Conservation (phyloP, 208 protist species). For the Trypanosomatidae sp. region DNA sequence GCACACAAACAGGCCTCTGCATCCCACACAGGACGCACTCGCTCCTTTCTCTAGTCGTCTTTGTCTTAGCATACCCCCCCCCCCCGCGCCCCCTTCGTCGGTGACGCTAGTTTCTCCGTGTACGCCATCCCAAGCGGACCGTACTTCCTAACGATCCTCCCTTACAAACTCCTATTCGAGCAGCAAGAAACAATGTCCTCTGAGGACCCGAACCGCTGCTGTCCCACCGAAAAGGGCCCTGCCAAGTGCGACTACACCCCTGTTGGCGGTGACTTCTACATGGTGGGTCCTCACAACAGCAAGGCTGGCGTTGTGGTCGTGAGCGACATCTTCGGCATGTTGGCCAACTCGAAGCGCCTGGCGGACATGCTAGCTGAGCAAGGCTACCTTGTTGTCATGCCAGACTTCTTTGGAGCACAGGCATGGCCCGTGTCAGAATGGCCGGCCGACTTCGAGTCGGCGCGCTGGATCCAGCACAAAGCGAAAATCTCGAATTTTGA, state of each 20-base stretch:
- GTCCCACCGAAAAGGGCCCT: constrained; percentile 38
- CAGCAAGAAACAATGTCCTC: constrained; percentile 8
- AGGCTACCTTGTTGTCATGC: constrained; percentile 57
- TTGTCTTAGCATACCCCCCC: background rate
- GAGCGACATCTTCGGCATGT: constrained; percentile 60
- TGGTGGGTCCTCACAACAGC: constrained; percentile 34
- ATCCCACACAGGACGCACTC: background rate
- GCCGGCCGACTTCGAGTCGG: constrained; percentile 36
- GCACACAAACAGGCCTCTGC: background rate
- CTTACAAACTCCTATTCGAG: background rate
- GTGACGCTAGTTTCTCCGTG: too few relatives aligned
- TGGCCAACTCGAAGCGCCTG: constrained; percentile 44
- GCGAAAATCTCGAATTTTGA: constrained; percentile 13
- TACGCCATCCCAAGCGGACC: background rate
- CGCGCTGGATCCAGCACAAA: background rate
- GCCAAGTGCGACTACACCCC: constrained; percentile 25
- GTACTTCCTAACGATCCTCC: background rate
- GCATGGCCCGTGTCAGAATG: constrained; percentile 37
- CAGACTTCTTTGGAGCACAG: constrained; percentile 46
- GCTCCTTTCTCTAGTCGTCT: background rate
- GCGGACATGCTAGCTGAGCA: constrained; percentile 41
- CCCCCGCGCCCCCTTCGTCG: too few relatives aligned
- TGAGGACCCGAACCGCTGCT: constrained; percentile 34
- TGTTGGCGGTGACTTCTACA: constrained; percentile 38
- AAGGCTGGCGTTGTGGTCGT: constrained; percentile 49